Conservation (phyloP, 2,329 filamentous ascomycete genomes). For the Helotiales sp. region DNA sequence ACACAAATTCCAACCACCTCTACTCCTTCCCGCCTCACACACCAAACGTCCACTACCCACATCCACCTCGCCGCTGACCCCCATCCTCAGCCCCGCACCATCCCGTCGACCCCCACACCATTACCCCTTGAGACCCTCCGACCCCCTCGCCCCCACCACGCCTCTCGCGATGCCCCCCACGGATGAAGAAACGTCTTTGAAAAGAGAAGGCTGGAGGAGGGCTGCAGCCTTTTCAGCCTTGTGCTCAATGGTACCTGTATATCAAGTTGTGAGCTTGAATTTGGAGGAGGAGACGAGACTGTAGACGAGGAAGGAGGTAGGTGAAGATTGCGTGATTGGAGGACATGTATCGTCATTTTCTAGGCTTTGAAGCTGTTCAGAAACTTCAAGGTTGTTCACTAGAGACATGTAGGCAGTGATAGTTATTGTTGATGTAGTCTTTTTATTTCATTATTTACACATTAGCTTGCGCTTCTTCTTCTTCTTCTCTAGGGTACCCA, state of each 20-base stretch:
- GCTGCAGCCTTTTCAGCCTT: neutral
- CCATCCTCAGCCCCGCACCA: neutral
- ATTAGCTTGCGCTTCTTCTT: too few relatives aligned
- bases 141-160: too few relatives aligned
- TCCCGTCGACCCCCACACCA: neutral
- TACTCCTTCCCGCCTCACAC: neutral
- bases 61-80: neutral
- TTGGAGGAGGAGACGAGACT: too few relatives aligned
- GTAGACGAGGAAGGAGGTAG: too few relatives aligned
- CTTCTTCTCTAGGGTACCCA: too few relatives aligned
- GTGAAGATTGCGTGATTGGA: too few relatives aligned
- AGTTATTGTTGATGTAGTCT: neutral
- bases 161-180: neutral
- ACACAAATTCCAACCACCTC: neutral
- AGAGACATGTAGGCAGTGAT: neutral
- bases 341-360: too few relatives aligned
- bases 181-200: neutral
- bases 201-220: neutral
- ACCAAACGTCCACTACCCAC: neutral
- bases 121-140: too few relatives aligned
- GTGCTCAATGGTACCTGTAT: too few relatives aligned
- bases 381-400: neutral
- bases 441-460: neutral
- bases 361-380: too few relatives aligned
- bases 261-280: too few relatives aligned